A percentile compares a stretch with the other conserved stretches of the same genome.
These are phyloP conservation scores for Pythium myriotylum DNA, from an alignment of 352 stramenopile genomes.

Conservation along the genomic window DNA sequence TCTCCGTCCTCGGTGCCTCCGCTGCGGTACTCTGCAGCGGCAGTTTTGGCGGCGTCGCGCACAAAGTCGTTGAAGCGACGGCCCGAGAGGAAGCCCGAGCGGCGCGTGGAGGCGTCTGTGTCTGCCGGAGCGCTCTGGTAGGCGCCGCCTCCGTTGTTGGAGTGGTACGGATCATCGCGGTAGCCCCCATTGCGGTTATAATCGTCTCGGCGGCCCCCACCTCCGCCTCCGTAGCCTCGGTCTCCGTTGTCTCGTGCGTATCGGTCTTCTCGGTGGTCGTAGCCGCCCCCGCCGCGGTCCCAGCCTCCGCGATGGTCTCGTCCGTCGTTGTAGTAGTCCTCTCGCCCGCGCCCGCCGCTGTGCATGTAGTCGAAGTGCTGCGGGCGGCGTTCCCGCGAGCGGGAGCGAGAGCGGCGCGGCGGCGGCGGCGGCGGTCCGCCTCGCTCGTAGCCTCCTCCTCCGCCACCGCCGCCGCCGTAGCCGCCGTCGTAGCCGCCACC, in stretches of 20 bases:
- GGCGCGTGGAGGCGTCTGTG: not conserved
- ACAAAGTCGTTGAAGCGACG: conserved; percentile 27
- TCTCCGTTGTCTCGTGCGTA: conserved; percentile 12
- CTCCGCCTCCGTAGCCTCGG: conserved; percentile 1
- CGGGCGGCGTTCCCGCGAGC: conserved; percentile 24
- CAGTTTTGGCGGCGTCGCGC: conserved; percentile 29
- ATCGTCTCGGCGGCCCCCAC: conserved; percentile 18
- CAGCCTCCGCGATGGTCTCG: conserved; percentile 9
- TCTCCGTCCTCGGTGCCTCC: conserved; percentile 21
- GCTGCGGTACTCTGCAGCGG: conserved; percentile 22
- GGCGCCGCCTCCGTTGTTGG: conserved; percentile 1
- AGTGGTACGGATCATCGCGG: conserved; percentile 16
- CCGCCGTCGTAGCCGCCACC: conserved; percentile 11
- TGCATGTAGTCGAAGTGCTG: conserved; percentile 4
- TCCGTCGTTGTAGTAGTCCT: conserved; percentile 20
- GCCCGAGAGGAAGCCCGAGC: conserved; percentile 24
- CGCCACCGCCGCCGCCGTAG: not conserved
- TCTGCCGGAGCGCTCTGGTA: conserved; percentile 6
- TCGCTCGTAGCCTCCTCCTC: conserved; percentile 5
- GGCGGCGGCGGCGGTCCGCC: conserved; percentile 5
- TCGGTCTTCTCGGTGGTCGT: conserved; percentile 19
- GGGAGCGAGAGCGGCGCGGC: conserved; percentile 19
- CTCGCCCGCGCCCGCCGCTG: conserved; percentile 17
- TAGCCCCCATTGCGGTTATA: conserved; percentile 12
- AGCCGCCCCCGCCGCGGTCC: conserved; percentile 11